A percentile compares a stretch with the other conserved stretches of the same genome.
Evolutionary conservation across 768 basidiomycete genomes (phyloP).

Genomic region (Cyclocybe aegerita): DNA sequence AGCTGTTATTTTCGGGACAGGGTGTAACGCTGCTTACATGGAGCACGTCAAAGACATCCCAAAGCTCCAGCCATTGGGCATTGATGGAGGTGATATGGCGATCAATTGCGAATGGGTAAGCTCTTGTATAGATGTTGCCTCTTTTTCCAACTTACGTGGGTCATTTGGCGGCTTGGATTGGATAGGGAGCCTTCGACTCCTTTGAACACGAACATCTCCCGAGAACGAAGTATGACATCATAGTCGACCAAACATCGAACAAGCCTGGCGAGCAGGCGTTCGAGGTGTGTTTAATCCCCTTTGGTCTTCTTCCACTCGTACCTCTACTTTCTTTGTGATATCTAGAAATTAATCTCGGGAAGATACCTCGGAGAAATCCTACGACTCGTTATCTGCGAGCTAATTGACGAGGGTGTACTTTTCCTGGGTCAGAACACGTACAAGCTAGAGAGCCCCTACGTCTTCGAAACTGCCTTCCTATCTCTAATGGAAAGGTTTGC

Average conservation of each 20-base stretch:
- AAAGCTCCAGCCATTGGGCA: conserved; percentile 77
- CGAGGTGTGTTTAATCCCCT: conserved; percentile 49
- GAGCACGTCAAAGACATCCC: conserved; percentile 83
- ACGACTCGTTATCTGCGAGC: conserved; percentile 90
- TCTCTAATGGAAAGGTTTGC: conserved; percentile 91
- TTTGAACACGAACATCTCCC: conserved; percentile 94
- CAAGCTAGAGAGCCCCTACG: conserved; percentile 93
- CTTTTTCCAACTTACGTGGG: neutral
- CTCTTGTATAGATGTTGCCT: neutral
- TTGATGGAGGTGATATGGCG: conserved; percentile 75
- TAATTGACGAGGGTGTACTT: conserved; percentile 94
- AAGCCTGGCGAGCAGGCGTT: conserved; percentile 96
- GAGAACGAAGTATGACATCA: conserved; percentile 89
- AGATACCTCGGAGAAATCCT: conserved; percentile 96
- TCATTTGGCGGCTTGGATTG: neutral
- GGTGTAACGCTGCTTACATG: conserved; percentile 98
- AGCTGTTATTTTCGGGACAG: conserved; percentile 96
- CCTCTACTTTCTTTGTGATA: conserved; percentile 49
- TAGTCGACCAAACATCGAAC: conserved; percentile 92
- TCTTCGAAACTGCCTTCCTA: conserved; percentile 94
- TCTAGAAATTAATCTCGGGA: conserved; percentile 96
- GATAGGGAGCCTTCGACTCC: conserved; percentile 94
- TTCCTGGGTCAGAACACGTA: conserved; percentile 99
- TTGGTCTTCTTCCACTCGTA: neutral
- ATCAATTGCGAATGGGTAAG: conserved; percentile 98